Percentiles rank a stretch among this genome's conserved stretches.
phyloP scores from a whole-genome alignment of 108 stramenopile species.

The Stephanodiscus triporus region DNA sequence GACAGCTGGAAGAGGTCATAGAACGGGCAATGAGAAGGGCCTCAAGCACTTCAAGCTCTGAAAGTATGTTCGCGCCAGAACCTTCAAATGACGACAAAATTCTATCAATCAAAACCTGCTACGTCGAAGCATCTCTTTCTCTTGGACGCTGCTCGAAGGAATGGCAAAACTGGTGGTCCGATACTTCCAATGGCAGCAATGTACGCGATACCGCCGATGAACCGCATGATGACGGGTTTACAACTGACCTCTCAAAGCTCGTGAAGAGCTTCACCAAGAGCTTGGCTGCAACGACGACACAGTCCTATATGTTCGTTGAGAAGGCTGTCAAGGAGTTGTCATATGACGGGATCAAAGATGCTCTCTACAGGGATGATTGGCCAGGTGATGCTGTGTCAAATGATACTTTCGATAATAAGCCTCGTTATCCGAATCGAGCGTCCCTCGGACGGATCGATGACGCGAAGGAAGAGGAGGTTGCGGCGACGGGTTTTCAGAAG shows the following conservation, averaged over 20 bases:
- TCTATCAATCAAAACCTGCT: constrained; percentile 29
- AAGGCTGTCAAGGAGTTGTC: constrained; percentile 12
- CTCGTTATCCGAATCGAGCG: background rate
- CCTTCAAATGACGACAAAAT: background rate
- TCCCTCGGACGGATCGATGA: too few relatives aligned
- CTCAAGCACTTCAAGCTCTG: background rate
- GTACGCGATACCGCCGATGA: background rate
- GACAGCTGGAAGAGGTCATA: constrained; percentile 1
- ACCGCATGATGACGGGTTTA: constrained; percentile 18
- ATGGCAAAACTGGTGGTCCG: constrained; percentile 11
- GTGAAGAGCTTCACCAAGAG: constrained; percentile 1
- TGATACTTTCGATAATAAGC: background rate
- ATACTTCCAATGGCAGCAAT: background rate
- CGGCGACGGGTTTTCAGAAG: background rate
- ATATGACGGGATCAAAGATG: constrained; percentile 7
- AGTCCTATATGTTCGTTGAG: constrained; percentile 12
- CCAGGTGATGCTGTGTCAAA: too few relatives aligned
- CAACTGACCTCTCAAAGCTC: constrained; percentile 14
- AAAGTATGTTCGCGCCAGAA: background rate
- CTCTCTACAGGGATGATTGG: background rate
- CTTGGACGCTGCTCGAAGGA: constrained; percentile 28
- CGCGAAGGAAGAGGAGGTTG: too few relatives aligned
- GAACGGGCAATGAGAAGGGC: background rate
- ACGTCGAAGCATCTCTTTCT: constrained; percentile 24
- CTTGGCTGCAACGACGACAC: constrained; percentile 3